Base-by-base conservation (phyloP, 2,329 filamentous ascomycete genomes). In the Botrytis fabae region DNA sequence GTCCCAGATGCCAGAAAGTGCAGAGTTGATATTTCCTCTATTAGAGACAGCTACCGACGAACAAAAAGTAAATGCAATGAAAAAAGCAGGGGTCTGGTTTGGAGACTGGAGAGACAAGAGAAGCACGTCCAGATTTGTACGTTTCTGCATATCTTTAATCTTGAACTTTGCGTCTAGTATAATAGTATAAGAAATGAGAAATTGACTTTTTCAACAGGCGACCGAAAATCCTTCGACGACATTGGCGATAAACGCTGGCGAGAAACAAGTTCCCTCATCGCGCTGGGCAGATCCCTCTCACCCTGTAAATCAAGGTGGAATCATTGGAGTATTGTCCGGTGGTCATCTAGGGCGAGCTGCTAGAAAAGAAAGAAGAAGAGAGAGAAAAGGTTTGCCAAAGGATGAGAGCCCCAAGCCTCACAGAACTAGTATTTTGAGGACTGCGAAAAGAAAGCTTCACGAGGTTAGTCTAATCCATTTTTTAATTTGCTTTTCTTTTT, bases 201-300 rank as follows among this genome's bases (percentile, higher is more conserved):
- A 32, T 7, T 32, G 51, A 57, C 6, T 57, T 9, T 5, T 14
- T 14, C 20, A 25, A 60, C 22, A 71, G 70, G 28, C 22, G 18
- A 44, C 32, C 22, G 48, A 84, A 69, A 84, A 86, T 72, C 85
- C 84, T 0, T 81, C 80, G 54, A 83, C 82, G 18, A 75, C 78
- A 0, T 78, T 87, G 2, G 78, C 81, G 79, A 22, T 7, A 22
- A 46, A 57, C 5, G 73, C 77, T 74, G 46, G 61, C 3, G 75
- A 75, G 20, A 74, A 80, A 70, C 77, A 79, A 0, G 78, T 80
- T 25, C 87, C 87, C 75, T 80, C 81, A 0, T 86, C 84, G 4
- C 81, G 85, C 38, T 86, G 84, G 76, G 83, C 84, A 12, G 86
- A 89, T 75, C 86, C 86, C 0, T 85, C 83, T 74, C 84, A 88